Conservation (phyloP, 345 rosid species). For the Raphanus raphanistrum region DNA sequence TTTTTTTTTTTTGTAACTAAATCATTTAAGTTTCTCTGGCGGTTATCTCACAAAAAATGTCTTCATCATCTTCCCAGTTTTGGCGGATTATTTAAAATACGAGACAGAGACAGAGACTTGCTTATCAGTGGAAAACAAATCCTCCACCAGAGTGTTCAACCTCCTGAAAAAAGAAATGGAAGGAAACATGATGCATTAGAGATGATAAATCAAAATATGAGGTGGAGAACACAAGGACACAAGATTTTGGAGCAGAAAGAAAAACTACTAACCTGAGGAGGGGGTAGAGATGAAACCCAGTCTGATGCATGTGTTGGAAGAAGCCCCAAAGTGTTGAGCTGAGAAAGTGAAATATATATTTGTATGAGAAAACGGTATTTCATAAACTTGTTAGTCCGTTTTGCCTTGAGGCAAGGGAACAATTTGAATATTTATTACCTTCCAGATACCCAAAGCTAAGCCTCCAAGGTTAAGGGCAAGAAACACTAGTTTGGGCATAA, state of each 20-base stretch:
- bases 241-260: neutral
- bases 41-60: constrained; percentile 23
- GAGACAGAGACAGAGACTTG: neutral
- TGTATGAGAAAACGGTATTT: constrained; percentile 4
- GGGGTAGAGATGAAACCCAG: constrained; percentile 97
- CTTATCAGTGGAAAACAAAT: constrained; percentile 45
- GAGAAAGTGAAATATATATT: constrained; percentile 37
- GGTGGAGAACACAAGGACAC: neutral
- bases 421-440: too few relatives aligned
- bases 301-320: constrained; percentile 99
- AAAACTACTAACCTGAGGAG: constrained; percentile 70
- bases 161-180: constrained; percentile 54
- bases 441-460: constrained; percentile 94
- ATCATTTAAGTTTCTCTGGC: neutral
- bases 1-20: too few relatives aligned
- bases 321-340: constrained; percentile 97
- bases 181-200: neutral
- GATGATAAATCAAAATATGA: neutral
- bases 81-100: constrained; percentile 14
- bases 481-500: constrained; percentile 84
- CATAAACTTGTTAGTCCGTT: neutral
- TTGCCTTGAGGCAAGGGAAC: neutral
- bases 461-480: constrained; percentile 95
- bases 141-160: constrained; percentile 96
- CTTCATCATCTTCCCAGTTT: constrained; percentile 7